These are phyloP conservation scores for Brassica balearica DNA, from an alignment of 441 rosid species.

Conservation along the genomic window DNA sequence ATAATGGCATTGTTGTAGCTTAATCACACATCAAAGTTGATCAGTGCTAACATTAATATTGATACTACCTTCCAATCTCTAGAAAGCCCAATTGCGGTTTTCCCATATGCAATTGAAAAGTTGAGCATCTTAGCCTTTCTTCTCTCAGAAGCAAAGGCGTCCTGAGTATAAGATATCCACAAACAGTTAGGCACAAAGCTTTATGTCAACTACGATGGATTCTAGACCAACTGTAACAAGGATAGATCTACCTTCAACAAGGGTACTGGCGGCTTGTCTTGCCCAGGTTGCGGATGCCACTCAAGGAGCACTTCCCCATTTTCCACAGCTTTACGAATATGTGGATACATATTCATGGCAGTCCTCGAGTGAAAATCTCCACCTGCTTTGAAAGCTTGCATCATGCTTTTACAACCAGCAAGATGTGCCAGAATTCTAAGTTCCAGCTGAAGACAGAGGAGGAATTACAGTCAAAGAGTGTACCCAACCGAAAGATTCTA, in stretches of 20 bases:
- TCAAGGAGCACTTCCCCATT: slow-evolving; percentile 79
- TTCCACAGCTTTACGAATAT: slow-evolving; percentile 82
- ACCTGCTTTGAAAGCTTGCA: slow-evolving; percentile 94
- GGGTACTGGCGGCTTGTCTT: slow-evolving; percentile 94
- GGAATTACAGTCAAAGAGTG: slow-evolving; percentile 44
- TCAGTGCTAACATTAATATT: slow-evolving; percentile 13
- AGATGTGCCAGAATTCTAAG: slow-evolving; percentile 98
- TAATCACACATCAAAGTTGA: slow-evolving; percentile 30
- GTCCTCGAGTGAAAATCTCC: slow-evolving; percentile 99
- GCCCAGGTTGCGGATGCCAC: slow-evolving; percentile 91
- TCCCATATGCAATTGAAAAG: slow-evolving; percentile 97
- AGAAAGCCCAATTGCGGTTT: slow-evolving; percentile 89
- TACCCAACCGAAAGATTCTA: slow-evolving; percentile 23
- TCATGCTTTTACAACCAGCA: slow-evolving; percentile 89
- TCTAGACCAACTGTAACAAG: background rate
- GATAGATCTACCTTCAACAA: slow-evolving; percentile 67
- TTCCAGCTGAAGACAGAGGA: slow-evolving; percentile 70
- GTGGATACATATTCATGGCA: slow-evolving; percentile 95
- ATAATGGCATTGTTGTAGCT: slow-evolving; percentile 16
- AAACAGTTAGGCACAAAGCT: slow-evolving; percentile 14
- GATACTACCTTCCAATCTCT: slow-evolving; percentile 88
- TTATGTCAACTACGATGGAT: background rate
- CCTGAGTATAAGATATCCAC: slow-evolving; percentile 52
- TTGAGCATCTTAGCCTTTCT: slow-evolving; percentile 98
- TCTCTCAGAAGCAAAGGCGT: slow-evolving; percentile 89